Conservation (phyloP, 441 rosid genomes). For the Syzygium malaccense region DNA sequence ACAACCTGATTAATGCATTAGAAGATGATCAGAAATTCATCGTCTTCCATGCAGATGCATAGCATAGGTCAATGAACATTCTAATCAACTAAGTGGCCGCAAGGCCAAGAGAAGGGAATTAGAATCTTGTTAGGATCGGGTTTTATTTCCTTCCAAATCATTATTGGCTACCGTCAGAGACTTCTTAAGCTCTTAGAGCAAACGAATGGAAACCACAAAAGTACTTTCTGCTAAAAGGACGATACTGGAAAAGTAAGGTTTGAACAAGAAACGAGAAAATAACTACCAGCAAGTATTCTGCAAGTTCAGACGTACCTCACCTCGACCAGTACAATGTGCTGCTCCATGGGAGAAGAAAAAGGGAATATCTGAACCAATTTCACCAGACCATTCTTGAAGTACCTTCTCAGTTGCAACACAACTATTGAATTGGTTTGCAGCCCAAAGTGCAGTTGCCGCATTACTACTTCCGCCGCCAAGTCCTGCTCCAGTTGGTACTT, state of each 20-base stretch:
- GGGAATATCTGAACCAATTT: slow-evolving; percentile 94
- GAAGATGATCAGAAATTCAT: slow-evolving; percentile 5
- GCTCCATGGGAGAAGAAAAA: slow-evolving; percentile 96
- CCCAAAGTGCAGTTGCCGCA: slow-evolving; percentile 99
- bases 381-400: slow-evolving; percentile 94
- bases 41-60: not conserved
- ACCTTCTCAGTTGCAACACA: slow-evolving; percentile 70
- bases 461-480: slow-evolving; percentile 98
- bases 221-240: not conserved
- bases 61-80: not conserved
- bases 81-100: not conserved
- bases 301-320: slow-evolving; percentile 61
- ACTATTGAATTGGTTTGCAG: slow-evolving; percentile 86
- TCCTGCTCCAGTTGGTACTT: slow-evolving; percentile 91
- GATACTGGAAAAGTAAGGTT: not conserved
- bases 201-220: not conserved
- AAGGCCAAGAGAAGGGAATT: not conserved
- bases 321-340: slow-evolving; percentile 92
- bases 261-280: not conserved
- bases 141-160: not conserved
- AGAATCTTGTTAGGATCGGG: not conserved
- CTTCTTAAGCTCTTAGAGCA: not conserved
- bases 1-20: not conserved
- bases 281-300: not conserved
- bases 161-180: not conserved